Evolutionary conservation across 2,329 filamentous ascomycete species (phyloP).

Genomic region (Nemania diffusa): DNA sequence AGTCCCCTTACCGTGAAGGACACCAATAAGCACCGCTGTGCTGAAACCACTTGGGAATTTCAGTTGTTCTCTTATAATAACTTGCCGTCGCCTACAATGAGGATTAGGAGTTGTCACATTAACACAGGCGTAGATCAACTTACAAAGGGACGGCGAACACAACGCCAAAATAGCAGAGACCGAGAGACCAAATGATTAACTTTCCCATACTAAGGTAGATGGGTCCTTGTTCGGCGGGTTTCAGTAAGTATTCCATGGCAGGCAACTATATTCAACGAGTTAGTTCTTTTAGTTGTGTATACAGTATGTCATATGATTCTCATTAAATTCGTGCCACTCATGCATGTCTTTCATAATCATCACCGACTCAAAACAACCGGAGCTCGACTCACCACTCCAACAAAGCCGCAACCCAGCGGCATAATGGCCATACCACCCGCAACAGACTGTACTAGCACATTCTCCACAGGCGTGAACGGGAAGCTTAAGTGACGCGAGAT

Average conservation of each 20-base stretch:
- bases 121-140: conserved; percentile 39
- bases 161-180: conserved; percentile 95
- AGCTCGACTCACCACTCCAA: conserved; percentile 73
- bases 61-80: conserved; percentile 90
- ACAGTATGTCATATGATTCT: neutral
- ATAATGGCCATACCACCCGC: conserved; percentile 96
- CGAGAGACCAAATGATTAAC: conserved; percentile 88
- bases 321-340: neutral
- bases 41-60: conserved; percentile 97
- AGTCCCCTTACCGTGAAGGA: conserved; percentile 76
- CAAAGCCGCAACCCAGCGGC: conserved; percentile 94
- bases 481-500: conserved; percentile 76
- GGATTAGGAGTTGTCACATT: conserved; percentile 8
- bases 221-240: conserved; percentile 80
- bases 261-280: conserved; percentile 67
- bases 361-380: neutral
- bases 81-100: conserved; percentile 74
- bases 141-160: conserved; percentile 91
- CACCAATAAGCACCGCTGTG: conserved; percentile 90
- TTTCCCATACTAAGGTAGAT: conserved; percentile 77
- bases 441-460: conserved; percentile 95
- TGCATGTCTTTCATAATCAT: neutral
- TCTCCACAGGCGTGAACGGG: conserved; percentile 94
- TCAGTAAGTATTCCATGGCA: conserved; percentile 87
- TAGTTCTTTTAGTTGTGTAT: conserved; percentile 15